Conservation (phyloP, 805 yeast genomes). For the Lipomyces sp. region DNA sequence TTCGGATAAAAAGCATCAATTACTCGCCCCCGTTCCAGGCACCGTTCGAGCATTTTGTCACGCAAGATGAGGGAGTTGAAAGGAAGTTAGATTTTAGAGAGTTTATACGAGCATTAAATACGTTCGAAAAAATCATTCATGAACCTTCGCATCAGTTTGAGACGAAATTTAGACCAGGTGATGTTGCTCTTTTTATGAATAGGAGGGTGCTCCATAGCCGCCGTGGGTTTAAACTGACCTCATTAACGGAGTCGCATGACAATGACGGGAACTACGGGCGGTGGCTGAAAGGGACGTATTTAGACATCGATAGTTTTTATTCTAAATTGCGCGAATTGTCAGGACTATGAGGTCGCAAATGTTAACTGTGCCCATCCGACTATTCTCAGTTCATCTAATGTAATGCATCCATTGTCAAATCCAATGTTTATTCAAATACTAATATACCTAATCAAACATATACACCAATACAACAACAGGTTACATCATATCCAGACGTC, state of each 20-base stretch:
- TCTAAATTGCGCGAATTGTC: conserved; percentile 58
- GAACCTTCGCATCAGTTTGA: conserved; percentile 59
- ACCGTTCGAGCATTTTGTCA: conserved; percentile 57
- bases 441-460: not conserved
- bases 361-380: not conserved
- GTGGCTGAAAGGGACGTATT: conserved; percentile 77
- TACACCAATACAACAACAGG: not conserved
- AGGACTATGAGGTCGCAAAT: conserved; percentile 30
- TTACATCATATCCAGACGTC: conserved; percentile 50
- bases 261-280: conserved; percentile 50
- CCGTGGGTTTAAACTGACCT: conserved; percentile 45
- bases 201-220: conserved; percentile 74
- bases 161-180: conserved; percentile 59
- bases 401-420: not conserved
- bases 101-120: conserved; percentile 56
- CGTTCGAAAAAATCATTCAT: conserved; percentile 64
- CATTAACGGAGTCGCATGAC: not conserved
- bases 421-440: not conserved
- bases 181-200: conserved; percentile 72
- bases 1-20: conserved; percentile 60
- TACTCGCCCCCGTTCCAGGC: conserved; percentile 87
- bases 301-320: conserved; percentile 71
- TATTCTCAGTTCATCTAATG: not conserved
- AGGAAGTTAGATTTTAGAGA: conserved; percentile 49
- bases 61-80: conserved; percentile 44